phyloP scores from a whole-genome alignment of 176 grass and related monocot genomes.

The Carex cristatella region DNA sequence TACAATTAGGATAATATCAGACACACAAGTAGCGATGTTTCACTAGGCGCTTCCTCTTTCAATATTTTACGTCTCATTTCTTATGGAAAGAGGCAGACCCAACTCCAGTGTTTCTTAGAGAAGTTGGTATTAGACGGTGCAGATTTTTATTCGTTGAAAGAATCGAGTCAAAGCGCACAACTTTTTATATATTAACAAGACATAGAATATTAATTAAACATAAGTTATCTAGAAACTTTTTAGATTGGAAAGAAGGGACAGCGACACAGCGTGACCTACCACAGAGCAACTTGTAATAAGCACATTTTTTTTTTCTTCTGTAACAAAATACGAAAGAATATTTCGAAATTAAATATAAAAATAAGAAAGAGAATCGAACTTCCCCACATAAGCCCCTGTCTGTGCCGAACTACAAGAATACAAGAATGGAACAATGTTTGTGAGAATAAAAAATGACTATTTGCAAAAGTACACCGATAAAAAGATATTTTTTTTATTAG shows the following conservation, averaged over 20 bases:
- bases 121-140: background rate
- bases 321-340: background rate
- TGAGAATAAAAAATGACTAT: too few relatives aligned
- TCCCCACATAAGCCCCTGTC: background rate
- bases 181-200: background rate
- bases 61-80: background rate
- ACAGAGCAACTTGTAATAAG: background rate
- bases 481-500: too few relatives aligned
- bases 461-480: too few relatives aligned
- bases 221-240: constrained; percentile 3
- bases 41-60: background rate
- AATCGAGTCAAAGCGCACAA: background rate
- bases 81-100: background rate
- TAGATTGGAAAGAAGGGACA: background rate
- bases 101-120: background rate
- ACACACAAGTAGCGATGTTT: background rate
- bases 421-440: too few relatives aligned
- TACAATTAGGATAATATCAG: background rate
- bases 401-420: background rate
- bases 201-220: background rate
- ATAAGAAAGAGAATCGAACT: background rate
- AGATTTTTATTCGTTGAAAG: background rate
- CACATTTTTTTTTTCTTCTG: background rate
- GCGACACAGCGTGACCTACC: background rate
- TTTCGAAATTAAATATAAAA: background rate